Conservation (phyloP, 306 rosid genomes). For the Hippophae gyantsensis region DNA sequence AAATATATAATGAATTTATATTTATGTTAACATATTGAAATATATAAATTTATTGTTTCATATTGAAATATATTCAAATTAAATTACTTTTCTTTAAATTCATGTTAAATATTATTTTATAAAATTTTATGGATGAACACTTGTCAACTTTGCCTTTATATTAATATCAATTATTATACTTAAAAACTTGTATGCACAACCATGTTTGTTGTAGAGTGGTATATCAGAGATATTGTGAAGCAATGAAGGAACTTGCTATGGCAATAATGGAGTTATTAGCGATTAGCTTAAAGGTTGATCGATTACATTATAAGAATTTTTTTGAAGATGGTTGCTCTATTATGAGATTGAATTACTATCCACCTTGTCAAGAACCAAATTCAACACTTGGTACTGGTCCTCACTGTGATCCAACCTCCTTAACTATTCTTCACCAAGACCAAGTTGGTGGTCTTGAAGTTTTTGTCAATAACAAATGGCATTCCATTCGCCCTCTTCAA, state of each 20-base stretch:
- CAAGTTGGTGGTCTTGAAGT: slow-evolving; percentile 68
- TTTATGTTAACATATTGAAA: too few species aligned
- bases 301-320: slow-evolving; percentile 29
- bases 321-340: slow-evolving; percentile 53
- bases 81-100: too few species aligned
- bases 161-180: too few species aligned
- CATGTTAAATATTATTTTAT: too few species aligned
- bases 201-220: slow-evolving; percentile 18
- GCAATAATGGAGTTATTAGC: slow-evolving; percentile 47
- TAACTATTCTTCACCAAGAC: slow-evolving; percentile 73
- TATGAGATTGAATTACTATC: slow-evolving; percentile 74
- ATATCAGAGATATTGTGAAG: slow-evolving; percentile 52
- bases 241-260: slow-evolving; percentile 45
- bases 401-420: slow-evolving; percentile 68
- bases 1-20: too few species aligned
- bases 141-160: not conserved
- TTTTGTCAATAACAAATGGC: slow-evolving; percentile 46
- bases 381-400: slow-evolving; percentile 64
- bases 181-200: not conserved
- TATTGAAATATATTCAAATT: too few species aligned
- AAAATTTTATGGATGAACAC: too few species aligned
- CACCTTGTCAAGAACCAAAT: slow-evolving; percentile 42
- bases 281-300: slow-evolving; percentile 52
- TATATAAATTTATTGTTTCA: too few species aligned
- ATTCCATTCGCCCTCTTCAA: slow-evolving; percentile 34